Conservation (phyloP, 352 stramenopile genomes). For the Pythium utonaiense region DNA sequence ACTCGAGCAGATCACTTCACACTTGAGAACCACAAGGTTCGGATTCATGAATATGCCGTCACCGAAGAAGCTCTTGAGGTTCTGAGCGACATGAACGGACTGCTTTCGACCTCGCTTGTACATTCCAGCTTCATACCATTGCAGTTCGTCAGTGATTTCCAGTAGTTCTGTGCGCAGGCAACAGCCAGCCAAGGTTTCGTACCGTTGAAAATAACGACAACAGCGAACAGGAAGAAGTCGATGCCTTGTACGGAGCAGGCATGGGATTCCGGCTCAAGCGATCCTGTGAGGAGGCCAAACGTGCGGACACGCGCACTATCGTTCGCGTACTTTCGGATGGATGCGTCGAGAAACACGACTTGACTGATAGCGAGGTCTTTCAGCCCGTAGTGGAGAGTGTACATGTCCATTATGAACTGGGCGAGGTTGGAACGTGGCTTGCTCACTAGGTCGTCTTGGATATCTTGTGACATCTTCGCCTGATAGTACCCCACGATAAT, state of each 20-base stretch:
- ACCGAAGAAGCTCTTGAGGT: constrained; percentile 64
- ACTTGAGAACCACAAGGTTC: constrained; percentile 44
- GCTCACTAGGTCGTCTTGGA: constrained; percentile 59
- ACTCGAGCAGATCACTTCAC: constrained; percentile 60
- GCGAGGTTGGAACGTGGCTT: constrained; percentile 53
- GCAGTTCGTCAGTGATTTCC: constrained; percentile 3
- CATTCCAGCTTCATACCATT: constrained; percentile 36
- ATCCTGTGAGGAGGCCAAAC: constrained; percentile 68
- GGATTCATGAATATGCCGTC: constrained; percentile 63
- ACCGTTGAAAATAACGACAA: constrained; percentile 80
- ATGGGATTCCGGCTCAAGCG: constrained; percentile 70
- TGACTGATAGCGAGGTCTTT: constrained; percentile 80
- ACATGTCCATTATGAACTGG: constrained; percentile 85
- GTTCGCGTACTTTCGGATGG: constrained; percentile 62
- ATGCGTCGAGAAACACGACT: constrained; percentile 71
- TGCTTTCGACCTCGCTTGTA: constrained; percentile 73
- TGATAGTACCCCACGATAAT: constrained; percentile 81
- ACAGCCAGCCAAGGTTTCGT: constrained; percentile 3
- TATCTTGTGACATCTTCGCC: constrained; percentile 78
- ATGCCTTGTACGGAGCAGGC: constrained; percentile 69
- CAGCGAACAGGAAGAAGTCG: constrained; percentile 74
- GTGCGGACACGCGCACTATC: constrained; percentile 66
- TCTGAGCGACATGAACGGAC: constrained; percentile 59
- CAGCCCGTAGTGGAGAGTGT: constrained; percentile 74
- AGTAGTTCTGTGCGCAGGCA: background rate